A percentile compares a stretch with the other conserved stretches of the same genome.
Conservation (phyloP, 164 flowering plant species). For the Macadamia tetraphylla region DNA sequence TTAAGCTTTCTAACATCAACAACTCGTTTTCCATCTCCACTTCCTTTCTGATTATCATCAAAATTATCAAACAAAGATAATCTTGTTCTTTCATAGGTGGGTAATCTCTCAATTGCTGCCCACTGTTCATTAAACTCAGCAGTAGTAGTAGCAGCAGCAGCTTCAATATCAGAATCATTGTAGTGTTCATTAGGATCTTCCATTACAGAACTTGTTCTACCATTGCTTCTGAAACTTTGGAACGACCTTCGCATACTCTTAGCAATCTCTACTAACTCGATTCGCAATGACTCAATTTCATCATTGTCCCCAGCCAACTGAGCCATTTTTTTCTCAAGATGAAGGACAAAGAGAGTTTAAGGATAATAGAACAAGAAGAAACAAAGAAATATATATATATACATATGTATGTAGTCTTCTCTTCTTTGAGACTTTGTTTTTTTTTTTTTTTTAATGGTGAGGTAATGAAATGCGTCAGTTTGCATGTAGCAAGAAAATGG, state of each 20-base stretch:
- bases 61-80: constrained; percentile 32
- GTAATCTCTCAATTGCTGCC: constrained; percentile 64
- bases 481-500: no score
- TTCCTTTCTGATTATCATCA: neutral
- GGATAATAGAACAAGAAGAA: no score
- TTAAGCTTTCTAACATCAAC: constrained; percentile 47
- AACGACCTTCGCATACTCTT: constrained; percentile 38
- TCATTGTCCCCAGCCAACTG: no score
- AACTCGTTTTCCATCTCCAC: constrained; percentile 17
- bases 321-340: no score
- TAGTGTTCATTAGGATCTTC: constrained; percentile 9
- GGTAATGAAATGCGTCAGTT: no score
- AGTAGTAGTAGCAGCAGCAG: no score
- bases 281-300: constrained; percentile 11
- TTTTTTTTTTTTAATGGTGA: no score
- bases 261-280: constrained; percentile 52
- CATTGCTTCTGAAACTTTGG: constrained; percentile 32
- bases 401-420: no score
- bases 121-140: constrained; percentile 34
- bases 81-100: constrained; percentile 45
- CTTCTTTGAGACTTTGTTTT: no score
- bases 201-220: constrained; percentile 14
- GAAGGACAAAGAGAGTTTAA: no score
- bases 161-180: no score
- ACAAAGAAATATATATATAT: no score